Evolutionary conservation across 257 asterid genomes (phyloP).

Genomic region (Rehmannia glutinosa): DNA sequence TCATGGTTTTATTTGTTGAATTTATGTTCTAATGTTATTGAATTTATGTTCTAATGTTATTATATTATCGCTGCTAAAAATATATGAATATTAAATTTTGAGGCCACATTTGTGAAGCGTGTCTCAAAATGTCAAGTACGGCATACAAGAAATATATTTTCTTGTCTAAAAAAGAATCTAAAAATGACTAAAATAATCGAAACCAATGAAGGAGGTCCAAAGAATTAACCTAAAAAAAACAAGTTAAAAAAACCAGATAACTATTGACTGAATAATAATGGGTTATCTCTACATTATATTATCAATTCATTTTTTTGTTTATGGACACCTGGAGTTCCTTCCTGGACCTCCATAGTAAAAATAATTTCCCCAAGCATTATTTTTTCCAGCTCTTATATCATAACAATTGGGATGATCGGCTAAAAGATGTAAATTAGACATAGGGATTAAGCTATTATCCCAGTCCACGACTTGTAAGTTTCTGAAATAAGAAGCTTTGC

Average conservation of each 20-base stretch:
- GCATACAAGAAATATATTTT: neutral
- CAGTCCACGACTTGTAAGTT: conserved; percentile 87
- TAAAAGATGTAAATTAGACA: conserved; percentile 63
- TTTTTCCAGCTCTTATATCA: conserved; percentile 72
- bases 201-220: conserved; percentile 11
- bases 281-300: conserved; percentile 32
- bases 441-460: conserved; percentile 81
- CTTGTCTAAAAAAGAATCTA: conserved; percentile 19
- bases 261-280: neutral
- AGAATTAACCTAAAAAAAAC: conserved; percentile 17
- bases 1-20: too few species aligned
- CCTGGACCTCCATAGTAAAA: conserved; percentile 97
- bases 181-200: conserved; percentile 3
- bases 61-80: too few species aligned
- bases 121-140: too few species aligned
- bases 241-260: neutral
- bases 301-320: neutral
- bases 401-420: conserved; percentile 93
- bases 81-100: too few species aligned
- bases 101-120: too few species aligned
- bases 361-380: conserved; percentile 86
- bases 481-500: conserved; percentile 80
- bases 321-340: conserved; percentile 66
- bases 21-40: too few species aligned
- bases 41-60: too few species aligned